A percentile compares a stretch with the other conserved stretches of the same genome.
Conservation (phyloP, 106 monocot genomes). For the Allium cepa region DNA sequence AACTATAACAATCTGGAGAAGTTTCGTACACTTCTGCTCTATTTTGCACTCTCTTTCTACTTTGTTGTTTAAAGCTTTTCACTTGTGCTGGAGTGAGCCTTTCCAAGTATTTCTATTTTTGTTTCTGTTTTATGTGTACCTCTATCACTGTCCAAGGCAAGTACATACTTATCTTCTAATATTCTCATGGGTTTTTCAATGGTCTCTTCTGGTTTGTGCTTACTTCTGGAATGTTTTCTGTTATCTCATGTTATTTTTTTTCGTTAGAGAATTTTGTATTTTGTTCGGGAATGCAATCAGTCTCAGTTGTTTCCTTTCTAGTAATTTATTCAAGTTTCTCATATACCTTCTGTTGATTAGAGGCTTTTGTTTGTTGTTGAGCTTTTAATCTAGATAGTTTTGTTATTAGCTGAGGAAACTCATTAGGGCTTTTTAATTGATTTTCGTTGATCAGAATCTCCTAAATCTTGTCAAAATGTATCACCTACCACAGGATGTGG, state of each 20-base stretch:
- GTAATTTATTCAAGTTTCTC: not conserved
- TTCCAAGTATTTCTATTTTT: not conserved
- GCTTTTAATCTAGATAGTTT: not conserved
- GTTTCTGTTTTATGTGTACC: not conserved
- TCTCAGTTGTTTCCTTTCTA: not conserved
- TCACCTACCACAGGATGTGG: too few species aligned
- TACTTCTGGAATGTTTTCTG: not conserved
- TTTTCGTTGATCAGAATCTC: not conserved
- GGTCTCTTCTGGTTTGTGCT: not conserved
- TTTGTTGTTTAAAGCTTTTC: not conserved
- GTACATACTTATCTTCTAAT: not conserved
- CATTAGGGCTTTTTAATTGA: not conserved
- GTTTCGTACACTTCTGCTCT: too few species aligned
- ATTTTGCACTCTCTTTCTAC: conserved; percentile 3
- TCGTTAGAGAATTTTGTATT: not conserved
- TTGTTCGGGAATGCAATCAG: not conserved
- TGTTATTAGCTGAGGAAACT: not conserved
- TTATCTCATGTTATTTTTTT: not conserved
- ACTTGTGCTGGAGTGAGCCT: not conserved
- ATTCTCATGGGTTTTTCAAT: not conserved
- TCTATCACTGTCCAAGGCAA: too few species aligned
- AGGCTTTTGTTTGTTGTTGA: not conserved
- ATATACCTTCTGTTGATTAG: not conserved
- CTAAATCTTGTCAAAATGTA: not conserved
- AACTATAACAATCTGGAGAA: too few species aligned